Evolutionary conservation across 225 moss, liverwort and hornwort genomes (phyloP).

Genomic region (Anthoceros angustus): DNA sequence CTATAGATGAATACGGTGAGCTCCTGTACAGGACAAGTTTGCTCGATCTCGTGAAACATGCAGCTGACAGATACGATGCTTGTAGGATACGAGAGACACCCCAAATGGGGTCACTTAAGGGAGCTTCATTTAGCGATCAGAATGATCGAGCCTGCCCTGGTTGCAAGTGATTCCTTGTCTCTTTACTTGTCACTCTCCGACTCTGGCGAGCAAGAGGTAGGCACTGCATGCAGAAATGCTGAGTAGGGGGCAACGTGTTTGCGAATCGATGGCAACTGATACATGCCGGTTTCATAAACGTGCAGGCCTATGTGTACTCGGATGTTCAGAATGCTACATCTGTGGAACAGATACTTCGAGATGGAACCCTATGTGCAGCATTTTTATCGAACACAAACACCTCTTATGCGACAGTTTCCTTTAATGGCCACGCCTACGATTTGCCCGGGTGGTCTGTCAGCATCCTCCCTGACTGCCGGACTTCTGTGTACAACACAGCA

Average conservation of each 20-base stretch:
- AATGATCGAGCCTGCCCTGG: conserved; percentile 43
- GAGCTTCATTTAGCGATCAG: conserved; percentile 59
- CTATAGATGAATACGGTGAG: conserved; percentile 76
- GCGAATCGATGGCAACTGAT: background rate
- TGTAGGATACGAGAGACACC: conserved; percentile 47
- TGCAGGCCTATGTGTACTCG: conserved; percentile 24
- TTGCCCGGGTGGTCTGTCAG: conserved; percentile 71
- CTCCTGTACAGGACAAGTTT: background rate
- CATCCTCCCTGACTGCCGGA: conserved; percentile 61
- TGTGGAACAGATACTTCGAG: conserved; percentile 14
- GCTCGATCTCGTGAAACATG: background rate
- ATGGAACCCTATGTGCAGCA: conserved; percentile 36
- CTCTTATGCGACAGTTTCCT: conserved; percentile 20
- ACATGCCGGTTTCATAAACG: conserved; percentile 15
- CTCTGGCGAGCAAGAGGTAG: conserved; percentile 26
- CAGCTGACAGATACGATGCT: background rate
- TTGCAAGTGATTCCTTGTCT: conserved; percentile 22
- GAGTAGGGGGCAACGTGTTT: background rate
- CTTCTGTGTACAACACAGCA: conserved; percentile 53
- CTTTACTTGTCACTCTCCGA: conserved; percentile 20
- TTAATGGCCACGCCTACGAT: conserved; percentile 34
- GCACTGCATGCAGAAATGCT: background rate
- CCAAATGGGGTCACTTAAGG: conserved; percentile 76
- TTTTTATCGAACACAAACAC: conserved; percentile 31
- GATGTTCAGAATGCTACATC: conserved; percentile 12